phyloP scores from a whole-genome alignment of 2,329 filamentous ascomycete genomes.

The Verticillium nubilum region DNA sequence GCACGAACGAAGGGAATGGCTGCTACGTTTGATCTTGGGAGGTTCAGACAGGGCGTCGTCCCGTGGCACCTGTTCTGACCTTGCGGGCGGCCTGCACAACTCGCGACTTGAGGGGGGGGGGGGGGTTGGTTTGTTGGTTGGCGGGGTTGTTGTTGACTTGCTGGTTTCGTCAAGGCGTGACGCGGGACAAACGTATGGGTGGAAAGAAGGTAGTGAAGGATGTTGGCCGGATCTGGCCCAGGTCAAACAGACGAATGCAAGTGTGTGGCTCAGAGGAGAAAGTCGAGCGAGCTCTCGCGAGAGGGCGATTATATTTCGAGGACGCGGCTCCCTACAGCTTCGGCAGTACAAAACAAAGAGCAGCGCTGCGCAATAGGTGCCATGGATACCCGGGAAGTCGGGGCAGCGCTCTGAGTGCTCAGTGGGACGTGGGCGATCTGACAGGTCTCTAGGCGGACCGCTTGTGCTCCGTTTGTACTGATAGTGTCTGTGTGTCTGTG shows the following conservation, averaged over 20 bases:
- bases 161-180: not conserved
- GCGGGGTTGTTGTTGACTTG: not conserved
- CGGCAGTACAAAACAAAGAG: not conserved
- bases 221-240: not conserved
- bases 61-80: not conserved
- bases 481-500: not conserved
- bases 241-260: not conserved
- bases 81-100: not conserved
- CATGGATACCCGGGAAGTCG: not conserved
- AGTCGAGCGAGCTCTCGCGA: not conserved
- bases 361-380: not conserved
- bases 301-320: not conserved
- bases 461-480: not conserved
- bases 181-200: not conserved
- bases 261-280: not conserved
- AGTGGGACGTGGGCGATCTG: not conserved
- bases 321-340: conserved; percentile 2
- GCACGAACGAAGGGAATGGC: not conserved
- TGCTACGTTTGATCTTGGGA: conserved; percentile 1
- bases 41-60: not conserved
- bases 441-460: not conserved
- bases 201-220: not conserved
- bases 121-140: not conserved
- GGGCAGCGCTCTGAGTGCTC: not conserved
- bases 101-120: not conserved